Evolutionary conservation across 164 flowering plant genomes (phyloP).

Genomic region (Buxus sempervirens): DNA sequence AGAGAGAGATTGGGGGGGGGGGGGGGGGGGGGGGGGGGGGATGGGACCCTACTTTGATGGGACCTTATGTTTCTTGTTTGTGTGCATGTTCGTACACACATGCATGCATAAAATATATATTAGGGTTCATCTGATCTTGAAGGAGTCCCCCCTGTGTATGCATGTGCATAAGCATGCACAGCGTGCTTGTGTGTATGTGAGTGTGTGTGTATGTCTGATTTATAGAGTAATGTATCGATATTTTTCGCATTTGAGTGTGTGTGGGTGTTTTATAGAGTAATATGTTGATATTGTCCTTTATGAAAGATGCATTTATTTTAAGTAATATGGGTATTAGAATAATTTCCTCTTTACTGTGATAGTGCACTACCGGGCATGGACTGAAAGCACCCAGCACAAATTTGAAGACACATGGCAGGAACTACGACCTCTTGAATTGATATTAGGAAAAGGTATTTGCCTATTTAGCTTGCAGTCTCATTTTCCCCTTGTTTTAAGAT

Average conservation of each 20-base stretch:
- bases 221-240: neutral
- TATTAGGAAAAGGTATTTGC: slow-evolving; percentile 79
- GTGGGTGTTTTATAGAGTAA: neutral
- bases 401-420: slow-evolving; percentile 99
- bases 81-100: no score
- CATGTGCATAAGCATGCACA: no score
- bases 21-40: no score
- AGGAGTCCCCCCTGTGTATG: no score
- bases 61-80: no score
- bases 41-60: no score
- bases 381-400: slow-evolving; percentile 83
- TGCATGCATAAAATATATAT: no score
- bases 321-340: slow-evolving; percentile 3
- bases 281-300: neutral
- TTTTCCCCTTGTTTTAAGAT: neutral
- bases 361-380: slow-evolving; percentile 98
- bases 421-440: slow-evolving; percentile 69
- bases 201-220: no score
- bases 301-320: no score
- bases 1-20: no score
- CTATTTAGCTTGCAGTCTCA: slow-evolving; percentile 4
- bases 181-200: neutral
- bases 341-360: slow-evolving; percentile 10
- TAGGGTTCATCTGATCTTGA: no score
- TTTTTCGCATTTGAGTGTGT: no score